Evolutionary conservation across 1,284 basidiomycete species (phyloP), one percentile per base, ranked within the genome.

Genomic region (Cystobasidium sp.): DNA sequence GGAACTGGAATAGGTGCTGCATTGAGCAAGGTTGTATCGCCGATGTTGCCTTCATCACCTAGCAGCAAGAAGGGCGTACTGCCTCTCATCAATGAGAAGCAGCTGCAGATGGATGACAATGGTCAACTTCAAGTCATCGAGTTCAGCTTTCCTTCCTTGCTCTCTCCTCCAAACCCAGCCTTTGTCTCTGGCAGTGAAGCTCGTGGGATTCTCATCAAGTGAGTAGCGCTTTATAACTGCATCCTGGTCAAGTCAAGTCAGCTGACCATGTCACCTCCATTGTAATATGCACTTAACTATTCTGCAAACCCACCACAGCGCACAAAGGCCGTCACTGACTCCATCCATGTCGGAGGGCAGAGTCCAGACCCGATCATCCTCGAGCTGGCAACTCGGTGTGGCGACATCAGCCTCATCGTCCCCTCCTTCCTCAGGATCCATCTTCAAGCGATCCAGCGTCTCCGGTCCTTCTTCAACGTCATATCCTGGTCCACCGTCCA

Each of bases 131-230:
- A 31, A 31, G 31, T 31, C 31, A 39, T 66, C 18, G 70, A 65
- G n/a, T 66, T 41, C 56, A 68, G 52, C 53, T 74, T 74, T 68
- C 72, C 72, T 31, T 66, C 62, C 6, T 59, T 74, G 5, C 65
- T 74, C 18, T 58, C 46, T 14, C 72, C 72, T 6, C 72, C 72
- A 39, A 74, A 74, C 52, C 72, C 72, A 44, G 72, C 72, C 46
- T 74, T 74, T 53, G 70, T 73, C 41, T 37, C 65, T 68, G 65
- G 72, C 55, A 41, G 52, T 37, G 65, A 74, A 49, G 55, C 66
- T 43, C 52, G 72, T 3, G 72, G 72, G 14, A 74, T 74, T 39
- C 56, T 74, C 53, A 59, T 68, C 18, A 74, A 74, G 72, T 74
- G 56, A n/a, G 72, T 62, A 31, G 31, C 31, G 31, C 0, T 37